Evolutionary conservation across 2,329 filamentous ascomycete species (phyloP), one percentile per base, ranked within the genome.

Genomic region (Seiridium cupressi): DNA sequence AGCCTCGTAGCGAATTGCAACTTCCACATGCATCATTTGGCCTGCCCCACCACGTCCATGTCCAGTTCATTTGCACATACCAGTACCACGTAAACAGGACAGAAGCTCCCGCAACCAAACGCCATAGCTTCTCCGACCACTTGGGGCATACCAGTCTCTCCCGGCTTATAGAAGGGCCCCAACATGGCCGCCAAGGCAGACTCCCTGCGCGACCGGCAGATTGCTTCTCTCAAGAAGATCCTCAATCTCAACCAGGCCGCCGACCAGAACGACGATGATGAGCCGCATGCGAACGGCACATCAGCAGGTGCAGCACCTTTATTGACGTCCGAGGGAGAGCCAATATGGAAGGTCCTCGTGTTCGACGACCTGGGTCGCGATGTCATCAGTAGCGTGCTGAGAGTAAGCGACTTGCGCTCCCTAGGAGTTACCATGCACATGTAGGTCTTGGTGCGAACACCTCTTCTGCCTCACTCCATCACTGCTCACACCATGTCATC

Each of bases 341-440:
- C 94, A 1, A 93, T 97, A 78, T 98, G 94, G 94, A 98, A 98
- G 76, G 91, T 98, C 5, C 81, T 99, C 57, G 92, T 99, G 8
- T 98, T 99, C 72, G 96, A 99, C 76, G 90, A 94, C 67, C 75
- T 89, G 3, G 95, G 94, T 53, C 85, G 93, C 73, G 93, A 98
- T 84, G 91, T 99, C 61, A 97, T 99, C 70, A 97, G 93, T 79
- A 97, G 93, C 70, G 93, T 99, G 2, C 81, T 99, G 65, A 86
- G 93, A 61, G 95, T 99, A 64, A 97, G 93, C 71, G 95, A 99
- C 77, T 80, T 99, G 72, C 85, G 96, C 64, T 86, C 90, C 62
- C 93, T 95, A 86, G 95, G 96, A n/a, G 91, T 98, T 58, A 98
- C 93, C 44, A 95, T 97, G 83, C 92, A 97, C 77, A 87, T 97